phyloP scores from a whole-genome alignment of 1,284 basidiomycete genomes.

The Ceratobasidium sp. region DNA sequence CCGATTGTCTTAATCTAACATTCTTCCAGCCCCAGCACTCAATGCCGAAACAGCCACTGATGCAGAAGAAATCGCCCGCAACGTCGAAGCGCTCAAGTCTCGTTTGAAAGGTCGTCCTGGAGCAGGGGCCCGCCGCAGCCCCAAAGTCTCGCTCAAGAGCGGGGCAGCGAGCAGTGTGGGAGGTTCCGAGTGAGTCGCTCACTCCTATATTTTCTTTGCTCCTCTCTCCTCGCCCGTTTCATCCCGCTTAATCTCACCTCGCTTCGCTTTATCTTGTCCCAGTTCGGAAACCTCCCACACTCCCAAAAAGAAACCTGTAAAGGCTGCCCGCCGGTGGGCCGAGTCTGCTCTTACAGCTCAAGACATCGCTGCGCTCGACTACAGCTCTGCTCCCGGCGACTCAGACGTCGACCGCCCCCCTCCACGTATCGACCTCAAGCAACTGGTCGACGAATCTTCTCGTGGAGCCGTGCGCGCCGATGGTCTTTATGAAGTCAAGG shows the following conservation, averaged over 20 bases:
- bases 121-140: slow-evolving; percentile 68
- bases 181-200: slow-evolving; percentile 68
- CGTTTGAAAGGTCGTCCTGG: slow-evolving; percentile 68
- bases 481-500: slow-evolving; percentile 93
- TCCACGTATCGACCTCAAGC: slow-evolving; percentile 63
- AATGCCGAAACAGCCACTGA: slow-evolving; percentile 70
- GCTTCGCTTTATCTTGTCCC: slow-evolving; percentile 22
- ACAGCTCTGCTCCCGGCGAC: slow-evolving; percentile 64
- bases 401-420: slow-evolving; percentile 55
- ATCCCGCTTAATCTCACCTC: slow-evolving; percentile 42
- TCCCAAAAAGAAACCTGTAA: slow-evolving; percentile 72
- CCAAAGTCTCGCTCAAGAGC: slow-evolving; percentile 54
- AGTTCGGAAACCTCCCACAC: slow-evolving; percentile 68
- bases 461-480: slow-evolving; percentile 81
- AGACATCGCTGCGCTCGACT: slow-evolving; percentile 93
- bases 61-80: slow-evolving; percentile 90
- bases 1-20: slow-evolving; percentile 37
- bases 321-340: slow-evolving; percentile 92
- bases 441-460: slow-evolving; percentile 80
- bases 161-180: slow-evolving; percentile 65
- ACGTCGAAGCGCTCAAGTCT: slow-evolving; percentile 89
- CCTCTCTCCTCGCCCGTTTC: slow-evolving; percentile 49
- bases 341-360: slow-evolving; percentile 72
- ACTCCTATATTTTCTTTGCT: neutral
- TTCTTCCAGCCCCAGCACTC: slow-evolving; percentile 62